Evolutionary conservation across 495 filamentous ascomycete genomes (phyloP), one percentile per base, ranked within the genome.

Genomic region (Aspergillus avenaceus): DNA sequence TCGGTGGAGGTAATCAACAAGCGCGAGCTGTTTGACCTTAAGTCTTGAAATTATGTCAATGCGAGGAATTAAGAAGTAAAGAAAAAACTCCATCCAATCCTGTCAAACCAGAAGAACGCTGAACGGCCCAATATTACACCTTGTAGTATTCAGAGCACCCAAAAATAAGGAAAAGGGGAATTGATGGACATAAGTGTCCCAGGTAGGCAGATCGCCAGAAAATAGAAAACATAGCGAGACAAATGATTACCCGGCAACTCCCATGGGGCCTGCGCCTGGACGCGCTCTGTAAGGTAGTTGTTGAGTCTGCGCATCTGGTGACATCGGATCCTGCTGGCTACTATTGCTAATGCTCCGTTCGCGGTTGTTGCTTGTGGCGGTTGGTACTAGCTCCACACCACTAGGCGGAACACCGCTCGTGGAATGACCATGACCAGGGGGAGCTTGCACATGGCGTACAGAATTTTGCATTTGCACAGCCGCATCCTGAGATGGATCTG

Each of bases 381-480:
- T 56, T 22, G 66, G 57, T 13, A 46, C 61, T 34, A 67, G 63
- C 29, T 74, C 71, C 21, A 57, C 46, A 5, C 59, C 64, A 38
- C 60, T 56, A 32, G 64, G 62, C 24, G 60, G 55, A 22, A 57
- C 49, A 22, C 46, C 52, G 23, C 67, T 72, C 16, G 56, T 45
- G 0, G 70, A 68, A 54, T 74, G 71, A 3, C 59, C 53, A 22
- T 75, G 71, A 41, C 60, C 63, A 23, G 64, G 63, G 7, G 82
- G 79, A 8, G 84, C 85, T 52, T 87, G 84, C 12, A 93, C 81
- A 55, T 90, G 87, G 21, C 87, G 80, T 21, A 86, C 90, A 24
- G 85, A 90, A 49, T 78, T 85, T 63, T 95, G 90, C 60, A 88
- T 85, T 50, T 89, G 84, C 84, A 85, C 88, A 4, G 84, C 79